These are phyloP conservation scores for Rhodomyrtus psidioides DNA, from an alignment of 441 rosid genomes.

Conservation along the genomic window DNA sequence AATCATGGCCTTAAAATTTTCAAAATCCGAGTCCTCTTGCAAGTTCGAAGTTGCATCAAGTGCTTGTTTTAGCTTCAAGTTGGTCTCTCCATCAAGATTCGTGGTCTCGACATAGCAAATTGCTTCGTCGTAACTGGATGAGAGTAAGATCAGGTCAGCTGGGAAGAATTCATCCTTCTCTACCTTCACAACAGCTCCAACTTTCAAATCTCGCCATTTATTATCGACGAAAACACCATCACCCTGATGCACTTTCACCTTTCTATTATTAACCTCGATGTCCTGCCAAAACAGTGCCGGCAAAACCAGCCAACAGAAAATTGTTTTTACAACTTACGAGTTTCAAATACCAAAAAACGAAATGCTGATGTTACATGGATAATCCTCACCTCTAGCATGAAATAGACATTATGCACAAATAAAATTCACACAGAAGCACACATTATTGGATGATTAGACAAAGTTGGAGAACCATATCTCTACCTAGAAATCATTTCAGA, in stretches of 20 bases:
- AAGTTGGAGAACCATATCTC: not conserved
- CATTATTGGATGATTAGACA: not conserved
- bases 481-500: too few relatives aligned
- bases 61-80: slow-evolving; percentile 82
- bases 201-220: slow-evolving; percentile 78
- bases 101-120: slow-evolving; percentile 96
- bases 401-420: not conserved
- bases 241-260: slow-evolving; percentile 50
- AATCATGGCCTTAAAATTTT: slow-evolving; percentile 54
- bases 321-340: not conserved
- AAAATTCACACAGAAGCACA: not conserved
- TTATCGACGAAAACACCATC: slow-evolving; percentile 43
- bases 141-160: slow-evolving; percentile 80
- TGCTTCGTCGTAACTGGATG: slow-evolving; percentile 84
- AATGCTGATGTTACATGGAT: not conserved
- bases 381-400: not conserved
- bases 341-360: not conserved
- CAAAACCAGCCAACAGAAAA: not conserved
- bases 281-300: slow-evolving; percentile 34
- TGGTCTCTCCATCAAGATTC: slow-evolving; percentile 97
- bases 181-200: slow-evolving; percentile 81
- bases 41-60: slow-evolving; percentile 51
- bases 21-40: slow-evolving; percentile 48
- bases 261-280: slow-evolving; percentile 63
- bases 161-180: slow-evolving; percentile 90